These are phyloP conservation scores for Colletotrichum chlorophyti DNA, from an alignment of 2,329 filamentous ascomycete species.

Conservation along the genomic window DNA sequence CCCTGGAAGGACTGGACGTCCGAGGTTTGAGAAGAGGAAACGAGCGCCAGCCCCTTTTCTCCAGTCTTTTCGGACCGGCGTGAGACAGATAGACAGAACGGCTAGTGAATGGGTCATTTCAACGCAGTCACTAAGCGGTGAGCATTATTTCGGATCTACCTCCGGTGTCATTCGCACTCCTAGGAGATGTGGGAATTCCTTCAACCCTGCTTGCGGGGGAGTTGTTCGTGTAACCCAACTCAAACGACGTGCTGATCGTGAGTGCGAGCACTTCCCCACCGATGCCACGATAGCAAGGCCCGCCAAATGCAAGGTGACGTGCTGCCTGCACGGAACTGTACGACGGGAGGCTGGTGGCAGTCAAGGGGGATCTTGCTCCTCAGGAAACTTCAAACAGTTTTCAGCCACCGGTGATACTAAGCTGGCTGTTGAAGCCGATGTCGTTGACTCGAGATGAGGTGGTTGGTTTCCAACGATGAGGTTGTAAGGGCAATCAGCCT, in stretches of 20 bases:
- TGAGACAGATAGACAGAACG: background rate
- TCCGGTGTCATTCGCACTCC: background rate
- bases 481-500: background rate
- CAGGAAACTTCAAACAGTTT: background rate
- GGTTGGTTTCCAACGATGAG: conserved; percentile 5
- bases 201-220: background rate
- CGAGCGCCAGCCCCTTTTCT: conserved; percentile 11
- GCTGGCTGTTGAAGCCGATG: background rate
- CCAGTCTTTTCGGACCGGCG: background rate
- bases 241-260: no score
- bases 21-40: background rate
- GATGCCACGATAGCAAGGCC: conserved; percentile 1
- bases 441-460: conserved; percentile 8
- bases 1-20: background rate
- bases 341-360: background rate
- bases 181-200: background rate
- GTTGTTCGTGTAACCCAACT: background rate
- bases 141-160: background rate
- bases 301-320: background rate
- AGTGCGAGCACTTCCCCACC: background rate
- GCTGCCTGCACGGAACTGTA: no score
- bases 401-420: background rate
- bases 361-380: background rate
- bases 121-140: background rate
- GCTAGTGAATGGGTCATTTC: background rate